Base-by-base conservation (phyloP, 495 filamentous ascomycete genomes). In the Poronia punctata region DNA sequence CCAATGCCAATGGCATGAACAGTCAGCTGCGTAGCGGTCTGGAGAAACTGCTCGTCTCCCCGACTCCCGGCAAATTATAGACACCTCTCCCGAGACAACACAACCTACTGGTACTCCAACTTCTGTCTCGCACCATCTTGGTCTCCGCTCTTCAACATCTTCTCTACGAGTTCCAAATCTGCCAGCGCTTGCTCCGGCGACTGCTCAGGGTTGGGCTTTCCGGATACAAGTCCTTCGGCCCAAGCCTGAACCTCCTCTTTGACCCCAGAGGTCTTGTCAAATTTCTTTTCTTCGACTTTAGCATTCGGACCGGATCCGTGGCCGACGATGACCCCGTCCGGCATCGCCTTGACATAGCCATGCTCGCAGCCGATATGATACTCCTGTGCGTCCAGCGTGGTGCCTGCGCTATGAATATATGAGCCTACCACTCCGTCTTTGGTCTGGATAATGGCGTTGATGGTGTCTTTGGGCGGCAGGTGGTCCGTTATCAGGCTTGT, bases 391-490 rank as follows among this genome's bases (percentile, higher is more conserved):
- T 49, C 47, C 39, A 81, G 70, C 3, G 70, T 73, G 1, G 82
- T 83, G 2, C 84, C 84, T 51, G 78, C 84, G 0, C 75, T 78
- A 1, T 78, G 45, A 9, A 64, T 63, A 25, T 86, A 67, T 3
- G 72, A 68, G 4, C 85, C 85, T 2, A 72, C 72, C n/a, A 70
- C 70, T 2, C 84, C 83, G 24, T 67, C 70, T 45, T 59, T 62
- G 1, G 80, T 79, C 58, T 74, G 70, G 37, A 78, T 54, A 0
- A 76, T 64, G 5, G 83, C 81, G 56, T 81, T 75, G 14, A 88
- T 67, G 0, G 84, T 86, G 51, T 89, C 86, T n/a, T 84, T 68
- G 0, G 83, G 85, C 4, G 80, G 77, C 5, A 92, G 68, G 59
- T 88, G 72, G 18, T 61, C 48, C 47, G 79, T 72, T 27, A 78